Base-by-base conservation (phyloP, 441 rosid species). In the Bocquillonia castaneifolia region DNA sequence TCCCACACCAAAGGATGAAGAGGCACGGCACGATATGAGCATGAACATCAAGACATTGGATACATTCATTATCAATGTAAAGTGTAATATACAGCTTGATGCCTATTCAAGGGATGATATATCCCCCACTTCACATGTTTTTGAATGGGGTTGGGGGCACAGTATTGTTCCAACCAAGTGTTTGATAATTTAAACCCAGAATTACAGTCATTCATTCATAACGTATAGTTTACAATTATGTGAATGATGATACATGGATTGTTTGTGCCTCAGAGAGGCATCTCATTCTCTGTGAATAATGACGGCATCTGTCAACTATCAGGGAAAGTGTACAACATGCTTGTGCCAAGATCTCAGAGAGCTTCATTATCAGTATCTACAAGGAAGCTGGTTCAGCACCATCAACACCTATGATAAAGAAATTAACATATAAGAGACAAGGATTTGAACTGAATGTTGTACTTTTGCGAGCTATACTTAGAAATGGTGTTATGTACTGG, bases 401-500 rank as follows among this genome's bases (percentile, higher is more conserved):
- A 26, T 69, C 70, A 22, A 37, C 59, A 29, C 79, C 84, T 83
- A 50, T 76, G n/a, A n/a, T n/a, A n/a, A n/a, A n/a, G n/a, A 68
- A 59, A 66, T 20, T 8, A 36, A 70, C 26, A 61, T 12, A 37
- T 12, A 66, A 57, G 44, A 26, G 6, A 53, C n/a, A 25, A 22
- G 60, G 29, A 31, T 58, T 25, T 47, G 9, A 28, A 20, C 36
- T 39, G 14, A 20, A 54, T 10, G 47, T 2, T 36, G 28, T 15
- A 68, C 0, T 3, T 29, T 29, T 0, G 2, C 26, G 2, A 18
- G 60, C 28, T 39, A 6, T 17, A 28, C 34, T 57, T 58, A 48
- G 22, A 32, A 26, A 7, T 1, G 15, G 23, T n/a, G n/a, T n/a
- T n/a, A n/a, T n/a, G n/a, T n/a, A n/a, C n/a, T n/a, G n/a, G n/a